Base-by-base conservation (phyloP, 2,329 filamentous ascomycete species). In the Fusarium sp. region DNA sequence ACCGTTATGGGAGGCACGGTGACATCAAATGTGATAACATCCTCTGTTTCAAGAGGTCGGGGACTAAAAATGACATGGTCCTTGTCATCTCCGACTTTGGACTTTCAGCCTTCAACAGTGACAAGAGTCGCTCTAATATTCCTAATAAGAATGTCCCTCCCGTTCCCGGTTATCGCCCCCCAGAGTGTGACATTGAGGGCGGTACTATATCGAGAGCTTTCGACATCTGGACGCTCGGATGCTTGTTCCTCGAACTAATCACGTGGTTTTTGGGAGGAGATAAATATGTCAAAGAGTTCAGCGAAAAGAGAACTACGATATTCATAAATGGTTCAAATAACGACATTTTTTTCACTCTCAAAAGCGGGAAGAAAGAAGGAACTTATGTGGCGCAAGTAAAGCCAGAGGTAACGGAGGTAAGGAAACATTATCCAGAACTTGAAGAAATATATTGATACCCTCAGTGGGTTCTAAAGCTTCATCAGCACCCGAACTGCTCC, bases 21-120 rank as follows among this genome's bases (percentile, higher is more conserved):
- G 67, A 70, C 4, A 56, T 70, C 4, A 70, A 67, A 6, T 55
- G 57, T 5, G 59, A 67, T 38, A 70, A 70, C 6, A 44, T 70
- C 1, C 64, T 70, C 3, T 70, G 67, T 26, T 70, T 68, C 17
- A 23, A 27, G 1, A 26, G 11, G 2, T 33, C 52, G 17, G 42
- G 6, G 1, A 17, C 23, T 5, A 7, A 33, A 2, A 10, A 20
- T 0, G 38, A 55, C 10, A 15, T 30, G 1, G 42, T 59, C 6
- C 14, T 70, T 1, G 56, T 68, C 2, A 68, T 70, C 17, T 45
- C 67, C 0, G 64, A 68, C 35, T 60, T 65, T 26, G 67, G 67
- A 0, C 10, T 61, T 14, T 59, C 67, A 2, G 32, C 26, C 1
- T n/a, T 56, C 5, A 56, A 70, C 8, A 49, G 64, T 0, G 53